A percentile compares a stretch with the other conserved stretches of the same genome.
Conservation (phyloP, 2,329 filamentous ascomycete genomes). For the Monosporascus sp. region DNA sequence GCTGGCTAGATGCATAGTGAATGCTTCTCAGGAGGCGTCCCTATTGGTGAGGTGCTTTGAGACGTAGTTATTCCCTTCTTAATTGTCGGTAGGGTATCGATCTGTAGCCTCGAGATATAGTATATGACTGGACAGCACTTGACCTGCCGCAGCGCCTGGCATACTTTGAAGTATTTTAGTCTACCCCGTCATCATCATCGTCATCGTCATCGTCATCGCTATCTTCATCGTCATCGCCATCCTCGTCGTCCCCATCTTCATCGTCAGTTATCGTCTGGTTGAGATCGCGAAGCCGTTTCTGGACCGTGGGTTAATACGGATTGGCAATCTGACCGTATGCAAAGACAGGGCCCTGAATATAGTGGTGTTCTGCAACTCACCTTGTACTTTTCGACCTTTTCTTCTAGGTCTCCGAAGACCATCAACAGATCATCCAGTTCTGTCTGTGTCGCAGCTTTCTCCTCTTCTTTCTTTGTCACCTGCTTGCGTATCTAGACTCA, state of each 20-base stretch:
- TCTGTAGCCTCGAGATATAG: not conserved
- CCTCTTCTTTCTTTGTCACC: slow-evolving; percentile 49
- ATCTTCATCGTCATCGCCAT: slow-evolving; percentile 36
- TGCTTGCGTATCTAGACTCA: slow-evolving; percentile 20
- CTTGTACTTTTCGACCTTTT: slow-evolving; percentile 71
- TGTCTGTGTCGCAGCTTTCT: slow-evolving; percentile 58
- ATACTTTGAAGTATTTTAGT: slow-evolving; percentile 14
- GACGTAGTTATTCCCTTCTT: not conserved
- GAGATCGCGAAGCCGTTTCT: slow-evolving; percentile 58
- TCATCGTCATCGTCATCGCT: slow-evolving; percentile 40
- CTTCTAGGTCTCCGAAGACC: slow-evolving; percentile 75
- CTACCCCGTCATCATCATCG: slow-evolving; percentile 23
- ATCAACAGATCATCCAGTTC: slow-evolving; percentile 79
- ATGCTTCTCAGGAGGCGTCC: too few relatives aligned
- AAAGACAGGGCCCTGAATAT: not conserved
- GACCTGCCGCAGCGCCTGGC: not conserved
- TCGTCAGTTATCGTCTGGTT: slow-evolving; percentile 70
- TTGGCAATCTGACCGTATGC: not conserved
- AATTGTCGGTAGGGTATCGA: not conserved
- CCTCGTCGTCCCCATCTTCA: slow-evolving; percentile 56
- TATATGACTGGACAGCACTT: not conserved
- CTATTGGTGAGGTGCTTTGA: too few relatives aligned
- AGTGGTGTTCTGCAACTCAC: slow-evolving; percentile 36
- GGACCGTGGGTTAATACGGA: slow-evolving; percentile 10
- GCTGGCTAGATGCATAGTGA: not conserved